These are phyloP conservation scores for Dothideomycetidae sp. DNA, from an alignment of 2,329 filamentous ascomycete species.

Conservation along the genomic window DNA sequence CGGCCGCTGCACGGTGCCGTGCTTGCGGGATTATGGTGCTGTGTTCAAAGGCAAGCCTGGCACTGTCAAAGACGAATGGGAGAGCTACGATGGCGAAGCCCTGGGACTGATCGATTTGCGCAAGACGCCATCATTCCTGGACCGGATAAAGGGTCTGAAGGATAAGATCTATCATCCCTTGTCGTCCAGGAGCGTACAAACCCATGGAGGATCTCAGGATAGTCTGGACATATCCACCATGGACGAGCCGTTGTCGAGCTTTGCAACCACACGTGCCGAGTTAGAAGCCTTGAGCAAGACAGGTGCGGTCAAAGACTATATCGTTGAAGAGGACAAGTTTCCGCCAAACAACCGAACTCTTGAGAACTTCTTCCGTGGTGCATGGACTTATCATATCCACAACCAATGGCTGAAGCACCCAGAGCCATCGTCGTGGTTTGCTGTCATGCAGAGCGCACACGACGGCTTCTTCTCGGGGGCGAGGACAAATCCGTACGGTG, in stretches of 20 bases:
- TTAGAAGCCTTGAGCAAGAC: conserved; percentile 27
- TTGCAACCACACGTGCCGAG: conserved; percentile 27
- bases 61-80: conserved; percentile 38
- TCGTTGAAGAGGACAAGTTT: conserved; percentile 36
- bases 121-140: conserved; percentile 8
- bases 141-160: conserved; percentile 3
- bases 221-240: conserved; percentile 10
- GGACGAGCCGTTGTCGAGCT: conserved; percentile 21
- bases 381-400: conserved; percentile 45
- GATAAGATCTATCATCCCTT: conserved; percentile 3
- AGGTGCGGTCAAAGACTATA: conserved; percentile 31
- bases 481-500: conserved; percentile 39
- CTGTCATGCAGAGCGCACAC: conserved; percentile 39
- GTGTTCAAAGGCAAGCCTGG: conserved; percentile 37
- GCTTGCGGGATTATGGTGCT: conserved; percentile 38
- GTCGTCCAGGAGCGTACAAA: conserved; percentile 1
- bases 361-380: conserved; percentile 42
- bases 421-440: conserved; percentile 42
- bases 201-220: conserved; percentile 3
- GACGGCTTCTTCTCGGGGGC: conserved; percentile 39
- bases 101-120: conserved; percentile 21
- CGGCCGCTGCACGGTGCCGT: conserved; percentile 40
- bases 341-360: conserved; percentile 42
- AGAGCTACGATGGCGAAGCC: conserved; percentile 35
- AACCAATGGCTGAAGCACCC: conserved; percentile 45